Conservation (phyloP, 1,139 yeast genomes). For the Candida pseudocylindracea region DNA sequence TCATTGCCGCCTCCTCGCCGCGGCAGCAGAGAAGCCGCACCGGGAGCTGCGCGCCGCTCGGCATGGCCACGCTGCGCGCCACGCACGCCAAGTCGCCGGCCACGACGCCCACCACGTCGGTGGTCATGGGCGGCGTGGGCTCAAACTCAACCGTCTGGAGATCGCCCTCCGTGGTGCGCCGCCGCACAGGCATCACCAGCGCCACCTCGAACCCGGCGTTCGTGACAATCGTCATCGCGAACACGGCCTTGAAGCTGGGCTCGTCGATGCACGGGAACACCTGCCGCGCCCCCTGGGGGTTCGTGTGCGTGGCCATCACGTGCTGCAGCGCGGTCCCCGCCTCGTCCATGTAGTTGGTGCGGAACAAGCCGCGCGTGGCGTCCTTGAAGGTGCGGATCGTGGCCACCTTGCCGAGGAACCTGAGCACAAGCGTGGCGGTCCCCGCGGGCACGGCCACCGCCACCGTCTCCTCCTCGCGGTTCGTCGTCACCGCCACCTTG, state of each 20-base stretch:
- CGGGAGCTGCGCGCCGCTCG: too few species aligned
- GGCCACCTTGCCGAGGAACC: conserved; percentile 32
- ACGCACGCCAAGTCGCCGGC: conserved; percentile 39
- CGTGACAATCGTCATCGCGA: conserved; percentile 23
- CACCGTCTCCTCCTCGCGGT: conserved; percentile 16
- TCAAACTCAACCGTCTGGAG: conserved; percentile 15
- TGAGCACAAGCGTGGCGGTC: conserved; percentile 1
- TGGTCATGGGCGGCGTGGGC: conserved; percentile 31
- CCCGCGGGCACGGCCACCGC: conserved; percentile 7
- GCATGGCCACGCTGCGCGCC: too few species aligned
- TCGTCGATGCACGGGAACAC: conserved; percentile 53
- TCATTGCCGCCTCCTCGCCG: too few species aligned
- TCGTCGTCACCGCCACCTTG: neutral
- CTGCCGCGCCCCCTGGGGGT: conserved; percentile 37
- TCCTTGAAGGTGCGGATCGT: conserved; percentile 32
- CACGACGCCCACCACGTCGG: conserved; percentile 43
- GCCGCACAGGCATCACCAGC: conserved; percentile 19
- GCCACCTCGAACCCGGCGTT: conserved; percentile 21
- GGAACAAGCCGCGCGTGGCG: conserved; percentile 42
- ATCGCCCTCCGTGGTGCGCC: conserved; percentile 4
- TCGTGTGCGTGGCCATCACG: conserved; percentile 46
- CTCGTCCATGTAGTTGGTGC: conserved; percentile 34
- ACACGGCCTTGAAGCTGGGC: conserved; percentile 25
- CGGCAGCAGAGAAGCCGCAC: too few species aligned
- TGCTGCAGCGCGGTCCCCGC: conserved; percentile 23